Evolutionary conservation across 1,139 yeast genomes (phyloP).

Genomic region (Hanseniaspora gamundiae): DNA sequence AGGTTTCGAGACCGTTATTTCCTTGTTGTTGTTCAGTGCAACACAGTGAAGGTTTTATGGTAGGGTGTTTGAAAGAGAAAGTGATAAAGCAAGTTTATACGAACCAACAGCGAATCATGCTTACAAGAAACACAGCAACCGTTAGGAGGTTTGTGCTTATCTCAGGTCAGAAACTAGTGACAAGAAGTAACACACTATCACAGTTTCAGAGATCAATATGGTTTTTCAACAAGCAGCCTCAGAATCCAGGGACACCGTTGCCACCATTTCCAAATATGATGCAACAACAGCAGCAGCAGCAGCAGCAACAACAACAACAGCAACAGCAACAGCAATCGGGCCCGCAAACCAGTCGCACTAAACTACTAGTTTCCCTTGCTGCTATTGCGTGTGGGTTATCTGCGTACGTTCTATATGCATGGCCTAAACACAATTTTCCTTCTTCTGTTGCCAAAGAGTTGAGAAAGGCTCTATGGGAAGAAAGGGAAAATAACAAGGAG

Average conservation of each 20-base stretch:
- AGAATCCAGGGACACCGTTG: too few species aligned
- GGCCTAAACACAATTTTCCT: conserved; percentile 50
- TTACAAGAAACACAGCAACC: not conserved
- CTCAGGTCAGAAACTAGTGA: too few species aligned
- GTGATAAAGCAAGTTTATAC: too few species aligned
- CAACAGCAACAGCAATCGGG: conserved; percentile 3
- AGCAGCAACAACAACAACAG: conserved; percentile 1
- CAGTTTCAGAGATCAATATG: not conserved
- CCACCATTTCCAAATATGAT: not conserved
- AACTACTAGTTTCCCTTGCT: conserved; percentile 7
- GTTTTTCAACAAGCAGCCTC: not conserved
- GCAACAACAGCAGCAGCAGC: not conserved
- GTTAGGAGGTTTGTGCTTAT: too few species aligned
- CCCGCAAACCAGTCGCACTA: conserved; percentile 4
- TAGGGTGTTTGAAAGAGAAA: too few species aligned
- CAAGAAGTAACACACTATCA: too few species aligned
- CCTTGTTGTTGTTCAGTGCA: too few species aligned
- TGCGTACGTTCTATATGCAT: conserved; percentile 14
- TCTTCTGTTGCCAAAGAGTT: conserved; percentile 45
- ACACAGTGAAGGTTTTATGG: too few species aligned
- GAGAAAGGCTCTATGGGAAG: conserved; percentile 76
- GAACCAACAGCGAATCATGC: too few species aligned
- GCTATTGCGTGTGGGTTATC: not conserved
- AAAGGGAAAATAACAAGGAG: conserved; percentile 55
- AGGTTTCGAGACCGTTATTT: too few species aligned